Evolutionary conservation across 1,284 basidiomycete genomes (phyloP), one percentile per base, ranked within the genome.

Genomic region (Neonothopanus nambi): DNA sequence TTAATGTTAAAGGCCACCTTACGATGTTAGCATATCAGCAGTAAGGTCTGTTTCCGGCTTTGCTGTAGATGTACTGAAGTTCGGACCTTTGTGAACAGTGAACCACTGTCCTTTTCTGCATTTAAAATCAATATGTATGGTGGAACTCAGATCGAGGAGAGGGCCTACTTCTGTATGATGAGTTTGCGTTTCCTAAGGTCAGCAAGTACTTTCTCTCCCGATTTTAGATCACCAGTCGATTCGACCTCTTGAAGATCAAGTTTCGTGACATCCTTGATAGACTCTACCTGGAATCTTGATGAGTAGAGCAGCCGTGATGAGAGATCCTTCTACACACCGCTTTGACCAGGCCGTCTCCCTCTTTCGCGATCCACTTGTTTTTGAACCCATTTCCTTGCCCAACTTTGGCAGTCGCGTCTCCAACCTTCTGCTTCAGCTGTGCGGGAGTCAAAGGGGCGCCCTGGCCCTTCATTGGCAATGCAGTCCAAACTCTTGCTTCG

Each of bases 31-130:
- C 91, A 99, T 96, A 57, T 99, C 97, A 7, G 84, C 90, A 0
- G 96, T 98, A 48, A 99, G 77, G 74, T 99, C 97, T 11, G 97
- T 99, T 72, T 99, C 96, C n/a, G 89, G 89, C 73, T 97, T 98
- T 52, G 89, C 87, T n/a, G 91, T 90, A 15, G 92, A 94, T 3
- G 92, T 93, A 65, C 92, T 91, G 77, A 98, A 99, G 54, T 87
- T 79, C 2, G 85, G 63, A 1, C 97, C 97, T 71, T 97, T 98
- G 24, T 78, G 72, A 20, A 97, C 88, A 15, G 86, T 84, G 77
- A 96, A 99, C 87, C 95, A 98, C 68, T 98, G 89, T 5, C 90
- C 86, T 76, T 98, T 99, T 73, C 93, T 95, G 33, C 1, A 63
- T 12, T 57, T 18, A n/a, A 24, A 20, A 48, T 56, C 41, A 47